Evolutionary conservation across 805 yeast genomes (phyloP).

Genomic region (Wickerhamiella bombiphila): DNA sequence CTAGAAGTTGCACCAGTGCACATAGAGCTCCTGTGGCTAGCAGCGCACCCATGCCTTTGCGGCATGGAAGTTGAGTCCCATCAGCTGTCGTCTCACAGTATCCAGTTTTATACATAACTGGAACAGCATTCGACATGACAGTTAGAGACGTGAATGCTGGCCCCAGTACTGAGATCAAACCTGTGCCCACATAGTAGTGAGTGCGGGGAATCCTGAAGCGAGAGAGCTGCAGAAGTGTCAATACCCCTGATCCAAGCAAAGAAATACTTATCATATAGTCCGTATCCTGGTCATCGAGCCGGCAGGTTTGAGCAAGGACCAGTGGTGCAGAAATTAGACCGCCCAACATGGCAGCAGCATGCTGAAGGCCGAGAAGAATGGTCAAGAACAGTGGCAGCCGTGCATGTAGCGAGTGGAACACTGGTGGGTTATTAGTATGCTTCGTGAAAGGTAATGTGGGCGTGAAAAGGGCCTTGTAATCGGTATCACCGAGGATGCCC

Average conservation of each 20-base stretch:
- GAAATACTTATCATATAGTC: slow-evolving; percentile 58
- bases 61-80: slow-evolving; percentile 61
- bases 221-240: slow-evolving; percentile 61
- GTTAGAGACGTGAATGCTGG: slow-evolving; percentile 78
- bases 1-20: slow-evolving; percentile 51
- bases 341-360: slow-evolving; percentile 75
- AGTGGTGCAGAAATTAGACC: slow-evolving; percentile 77
- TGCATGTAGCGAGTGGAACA: slow-evolving; percentile 59
- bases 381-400: slow-evolving; percentile 70
- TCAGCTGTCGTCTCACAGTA: slow-evolving; percentile 44
- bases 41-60: slow-evolving; percentile 72
- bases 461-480: slow-evolving; percentile 63
- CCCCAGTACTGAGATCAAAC: slow-evolving; percentile 75
- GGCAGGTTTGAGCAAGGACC: slow-evolving; percentile 47
- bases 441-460: slow-evolving; percentile 60
- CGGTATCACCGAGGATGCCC: slow-evolving; percentile 71
- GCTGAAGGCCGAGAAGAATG: slow-evolving; percentile 66
- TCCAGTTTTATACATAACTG: slow-evolving; percentile 64
- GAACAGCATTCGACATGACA: slow-evolving; percentile 57
- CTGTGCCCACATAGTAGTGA: slow-evolving; percentile 68
- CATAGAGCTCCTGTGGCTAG: slow-evolving; percentile 63
- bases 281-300: slow-evolving; percentile 33
- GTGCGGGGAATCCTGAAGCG: slow-evolving; percentile 61
- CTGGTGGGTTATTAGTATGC: slow-evolving; percentile 30
- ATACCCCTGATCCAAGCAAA: slow-evolving; percentile 50